phyloP scores from a whole-genome alignment of 2,329 filamentous ascomycete species.

The Sporothrix inflata region DNA sequence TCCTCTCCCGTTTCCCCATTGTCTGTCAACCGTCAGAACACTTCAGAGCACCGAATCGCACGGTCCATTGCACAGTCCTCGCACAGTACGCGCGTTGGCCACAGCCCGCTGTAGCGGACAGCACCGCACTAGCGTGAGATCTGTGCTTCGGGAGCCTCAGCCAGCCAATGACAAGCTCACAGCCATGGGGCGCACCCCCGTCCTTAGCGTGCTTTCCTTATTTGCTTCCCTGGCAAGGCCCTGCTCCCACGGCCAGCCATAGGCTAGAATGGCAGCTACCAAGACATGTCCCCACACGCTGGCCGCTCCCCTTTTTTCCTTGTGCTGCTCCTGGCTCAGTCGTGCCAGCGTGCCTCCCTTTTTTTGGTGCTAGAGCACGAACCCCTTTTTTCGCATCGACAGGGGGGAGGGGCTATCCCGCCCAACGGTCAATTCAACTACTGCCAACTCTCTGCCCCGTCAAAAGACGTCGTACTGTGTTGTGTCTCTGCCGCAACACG shows the following conservation, averaged over 20 bases:
- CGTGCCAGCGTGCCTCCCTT: not conserved
- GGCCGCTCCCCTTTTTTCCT: constrained; percentile 24
- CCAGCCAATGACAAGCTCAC: constrained; percentile 29
- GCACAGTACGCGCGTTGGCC: constrained; percentile 17
- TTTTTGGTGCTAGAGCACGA: constrained; percentile 31
- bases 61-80: not conserved
- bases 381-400: constrained; percentile 33
- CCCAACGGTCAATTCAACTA: constrained; percentile 26
- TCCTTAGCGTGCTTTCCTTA: constrained; percentile 14
- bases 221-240: constrained; percentile 25
- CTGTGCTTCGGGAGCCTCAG: constrained; percentile 29
- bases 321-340: not conserved
- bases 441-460: not conserved
- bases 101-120: constrained; percentile 13
- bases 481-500: not conserved
- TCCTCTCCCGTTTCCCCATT: not conserved
- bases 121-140: constrained; percentile 28
- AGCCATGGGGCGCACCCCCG: not conserved
- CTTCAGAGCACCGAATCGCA: not conserved
- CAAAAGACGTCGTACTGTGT: not conserved
- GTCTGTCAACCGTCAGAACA: constrained; percentile 3
- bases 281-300: constrained; percentile 27
- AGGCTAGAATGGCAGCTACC: constrained; percentile 23
- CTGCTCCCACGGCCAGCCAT: constrained; percentile 16
- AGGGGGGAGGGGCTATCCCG: constrained; percentile 26